Base-by-base conservation (phyloP, 768 basidiomycete genomes). In the Steccherinum ochraceum region DNA sequence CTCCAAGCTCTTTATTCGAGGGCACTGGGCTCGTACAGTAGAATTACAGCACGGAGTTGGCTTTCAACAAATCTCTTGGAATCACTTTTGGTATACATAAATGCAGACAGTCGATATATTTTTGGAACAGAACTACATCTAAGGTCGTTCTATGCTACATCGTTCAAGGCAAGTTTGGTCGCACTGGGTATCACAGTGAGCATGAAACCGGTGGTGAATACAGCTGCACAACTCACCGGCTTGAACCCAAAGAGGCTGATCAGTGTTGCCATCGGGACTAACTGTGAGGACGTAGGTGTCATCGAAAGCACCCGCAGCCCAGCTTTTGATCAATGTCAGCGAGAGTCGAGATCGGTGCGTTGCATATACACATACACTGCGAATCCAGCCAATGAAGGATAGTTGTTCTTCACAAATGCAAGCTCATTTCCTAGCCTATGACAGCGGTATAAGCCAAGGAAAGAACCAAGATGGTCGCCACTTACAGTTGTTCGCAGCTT, bases 291-390 rank as follows among this genome's bases (percentile, higher is more conserved):
- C 66, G 60, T 81, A 81, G 45, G 66, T 69, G 1, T 75, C 70
- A 52, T 72, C 72, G 61, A 80, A 81, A 2, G 72, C 66, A 41
- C 78, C 78, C 35, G 73, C 79, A 52, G 74, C 67, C 79, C 78
- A 80, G 27, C 55, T 56, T 18, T 20, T 11, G 35, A 11, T 39
- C 35, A 11, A n/a, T n/a, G n/a, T n/a, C n/a, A n/a, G n/a, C n/a
- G n/a, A n/a, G n/a, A n/a, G n/a, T n/a, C n/a, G n/a, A n/a, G n/a
- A n/a, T n/a, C n/a, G n/a, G n/a, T 39, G 11, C 11, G 27, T 3
- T 13, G 16, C 13, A 27, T 12, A n/a, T 21, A 24, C 20, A 48
- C 55, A 45, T 56, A 56, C 55, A 74, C 68, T 18, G 75, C 67
- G 67, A 78, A 81, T n/a, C 79, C 79, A 30, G 68, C 64, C 41